Percentiles rank a stretch among this genome's conserved stretches.
These are phyloP conservation scores for Pichia sp. DNA, from an alignment of 1,139 yeast genomes.

Conservation along the genomic window DNA sequence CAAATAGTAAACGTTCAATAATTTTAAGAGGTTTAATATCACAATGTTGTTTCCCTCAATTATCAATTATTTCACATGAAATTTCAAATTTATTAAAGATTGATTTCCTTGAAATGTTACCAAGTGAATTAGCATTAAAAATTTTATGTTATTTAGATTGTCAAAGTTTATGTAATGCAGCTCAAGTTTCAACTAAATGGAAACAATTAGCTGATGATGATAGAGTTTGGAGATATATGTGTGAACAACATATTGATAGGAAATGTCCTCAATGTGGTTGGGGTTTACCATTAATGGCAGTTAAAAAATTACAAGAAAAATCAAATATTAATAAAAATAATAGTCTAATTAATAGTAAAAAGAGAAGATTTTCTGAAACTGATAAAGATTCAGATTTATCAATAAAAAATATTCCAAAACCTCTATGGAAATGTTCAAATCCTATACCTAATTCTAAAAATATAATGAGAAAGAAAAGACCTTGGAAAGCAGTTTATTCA, in stretches of 20 bases:
- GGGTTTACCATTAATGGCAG: constrained; percentile 91
- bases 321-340: not conserved
- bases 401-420: constrained; percentile 21
- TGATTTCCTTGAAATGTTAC: constrained; percentile 80
- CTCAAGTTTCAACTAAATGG: constrained; percentile 87
- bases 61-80: constrained; percentile 75
- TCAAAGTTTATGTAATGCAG: constrained; percentile 84
- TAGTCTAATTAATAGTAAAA: constrained; percentile 10
- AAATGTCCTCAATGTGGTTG: constrained; percentile 98
- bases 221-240: constrained; percentile 96
- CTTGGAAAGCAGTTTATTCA: constrained; percentile 93
- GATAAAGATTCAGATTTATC: constrained; percentile 11
- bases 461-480: constrained; percentile 45
- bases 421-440: constrained; percentile 23
- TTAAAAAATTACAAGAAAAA: constrained; percentile 59
- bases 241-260: constrained; percentile 95
- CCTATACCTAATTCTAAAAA: constrained; percentile 27
- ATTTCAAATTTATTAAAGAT: constrained; percentile 74
- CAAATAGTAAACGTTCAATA: constrained; percentile 58
- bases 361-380: constrained; percentile 29
- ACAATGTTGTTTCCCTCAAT: constrained; percentile 93
- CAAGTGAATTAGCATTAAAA: constrained; percentile 77
- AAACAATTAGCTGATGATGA: constrained; percentile 88
- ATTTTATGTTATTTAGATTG: constrained; percentile 87
- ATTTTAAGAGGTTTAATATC: constrained; percentile 78